Base-by-base conservation (phyloP, 169 alveolate species). In the Eimeria falciformis region DNA sequence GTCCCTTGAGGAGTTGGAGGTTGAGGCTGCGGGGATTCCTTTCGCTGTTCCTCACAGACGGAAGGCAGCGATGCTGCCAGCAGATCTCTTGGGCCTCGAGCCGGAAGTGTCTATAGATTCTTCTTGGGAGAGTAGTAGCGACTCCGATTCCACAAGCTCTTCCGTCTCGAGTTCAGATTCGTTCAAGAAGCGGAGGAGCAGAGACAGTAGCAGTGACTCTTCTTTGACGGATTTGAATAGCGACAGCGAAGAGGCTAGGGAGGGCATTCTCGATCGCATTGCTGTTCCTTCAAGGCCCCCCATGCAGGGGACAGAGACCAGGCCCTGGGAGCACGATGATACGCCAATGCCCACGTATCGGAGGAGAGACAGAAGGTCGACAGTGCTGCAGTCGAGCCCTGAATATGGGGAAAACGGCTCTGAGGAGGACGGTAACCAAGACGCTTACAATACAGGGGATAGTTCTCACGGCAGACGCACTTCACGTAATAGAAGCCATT, bases 181-280 rank as follows among this genome's bases (percentile, higher is more conserved):
- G n/a, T n/a, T n/a, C n/a, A n/a, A n/a, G n/a, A n/a, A n/a, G 71
- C 17, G 73, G 33, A 78, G 73, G 53, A 50, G 88, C 73, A 25
- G 43, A 6, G 47, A 68, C 53, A 68, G 79, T n/a, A n/a, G 29
- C 18, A 6, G 29, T 5, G 79, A 5, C n/a, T n/a, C n/a, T n/a
- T n/a, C n/a, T n/a, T n/a, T n/a, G n/a, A n/a, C n/a, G n/a, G n/a
- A n/a, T n/a, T n/a, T n/a, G n/a, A n/a, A n/a, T n/a, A n/a, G 14
- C 62, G 62, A 50, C 62, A 14, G n/a, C 62, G 62, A 50, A 50
- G 62, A 7, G 62, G 62, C 7, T 7, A 11, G 14, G 7, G 62
- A 50, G 14, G 62, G 14, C n/a, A 14, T 14, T 14, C 62, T 50
- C 62, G 14, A 11, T 7, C 7, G n/a, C 62, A 14, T 50, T 50